Conservation (phyloP, 495 filamentous ascomycete genomes). For the Lasiosphaeris hirsuta region DNA sequence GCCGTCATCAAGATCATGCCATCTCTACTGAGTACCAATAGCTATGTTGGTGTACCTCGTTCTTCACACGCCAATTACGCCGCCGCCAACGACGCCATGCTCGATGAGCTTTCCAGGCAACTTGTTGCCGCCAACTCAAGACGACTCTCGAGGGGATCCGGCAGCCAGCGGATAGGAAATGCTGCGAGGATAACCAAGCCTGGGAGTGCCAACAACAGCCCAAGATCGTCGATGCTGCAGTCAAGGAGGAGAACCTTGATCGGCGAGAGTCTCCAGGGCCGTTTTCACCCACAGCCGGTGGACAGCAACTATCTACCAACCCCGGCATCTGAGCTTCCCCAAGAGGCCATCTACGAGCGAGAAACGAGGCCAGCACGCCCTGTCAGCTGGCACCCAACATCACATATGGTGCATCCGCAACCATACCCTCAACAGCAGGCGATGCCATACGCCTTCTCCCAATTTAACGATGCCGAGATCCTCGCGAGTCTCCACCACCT, state of each 20-base stretch:
- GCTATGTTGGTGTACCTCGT: conserved; percentile 23
- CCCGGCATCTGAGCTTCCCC: conserved; percentile 25
- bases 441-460: conserved; percentile 25
- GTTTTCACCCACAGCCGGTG: conserved; percentile 34
- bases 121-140: conserved; percentile 34
- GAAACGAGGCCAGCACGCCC: conserved; percentile 46
- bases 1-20: conserved; percentile 30
- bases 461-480: conserved; percentile 36
- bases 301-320: conserved; percentile 35
- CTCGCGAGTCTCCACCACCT: conserved; percentile 37
- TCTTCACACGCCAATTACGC: conserved; percentile 18
- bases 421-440: conserved; percentile 29
- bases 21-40: conserved; percentile 25
- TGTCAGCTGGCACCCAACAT: conserved; percentile 68
- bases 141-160: conserved; percentile 40
- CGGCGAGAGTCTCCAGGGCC: conserved; percentile 42
- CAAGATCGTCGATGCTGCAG: conserved; percentile 48
- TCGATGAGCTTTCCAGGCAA: conserved; percentile 39
- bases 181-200: conserved; percentile 63
- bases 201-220: conserved; percentile 67
- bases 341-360: conserved; percentile 31
- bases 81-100: conserved; percentile 26
- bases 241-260: conserved; percentile 54
- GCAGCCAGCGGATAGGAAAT: conserved; percentile 36
- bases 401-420: conserved; percentile 31